Conservation (phyloP, 225 moss, liverwort and hornwort genomes). For the Pseudoscleropodium purum region DNA sequence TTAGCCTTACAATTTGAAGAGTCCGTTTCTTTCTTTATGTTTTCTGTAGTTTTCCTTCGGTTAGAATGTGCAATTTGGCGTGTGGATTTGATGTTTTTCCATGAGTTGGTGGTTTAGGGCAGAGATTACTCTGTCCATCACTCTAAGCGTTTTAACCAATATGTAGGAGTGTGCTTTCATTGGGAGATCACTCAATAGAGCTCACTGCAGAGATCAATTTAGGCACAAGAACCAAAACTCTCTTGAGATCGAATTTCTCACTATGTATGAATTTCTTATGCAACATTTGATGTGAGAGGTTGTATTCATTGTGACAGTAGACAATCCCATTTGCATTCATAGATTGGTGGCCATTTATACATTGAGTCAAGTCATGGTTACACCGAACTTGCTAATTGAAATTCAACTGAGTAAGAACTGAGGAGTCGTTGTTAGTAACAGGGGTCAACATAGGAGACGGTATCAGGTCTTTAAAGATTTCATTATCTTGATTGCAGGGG, state of each 20-base stretch:
- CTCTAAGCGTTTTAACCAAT: neutral
- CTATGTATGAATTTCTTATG: neutral
- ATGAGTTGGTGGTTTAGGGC: neutral
- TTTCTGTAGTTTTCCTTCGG: neutral
- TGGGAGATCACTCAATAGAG: neutral
- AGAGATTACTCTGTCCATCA: neutral
- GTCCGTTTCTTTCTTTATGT: neutral
- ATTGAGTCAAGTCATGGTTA: neutral
- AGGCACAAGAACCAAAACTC: neutral
- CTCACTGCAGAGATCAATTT: neutral
- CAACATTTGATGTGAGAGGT: neutral
- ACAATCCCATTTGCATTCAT: neutral
- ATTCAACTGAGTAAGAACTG: neutral
- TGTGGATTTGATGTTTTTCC: neutral
- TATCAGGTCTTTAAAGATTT: neutral
- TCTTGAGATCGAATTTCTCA: neutral
- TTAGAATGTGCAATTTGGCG: neutral
- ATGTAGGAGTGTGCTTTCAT: neutral
- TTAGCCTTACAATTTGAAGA: neutral
- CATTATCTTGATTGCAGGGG: slow-evolving; percentile 6
- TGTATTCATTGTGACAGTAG: neutral
- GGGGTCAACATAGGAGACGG: neutral
- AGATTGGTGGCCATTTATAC: neutral
- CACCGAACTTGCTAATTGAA: neutral
- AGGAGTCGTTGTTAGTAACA: neutral